A percentile compares a stretch with the other conserved stretches of the same genome.
These are phyloP conservation scores for Dictyostelium intermedium DNA, from an alignment of 78 protist species.

Conservation along the genomic window DNA sequence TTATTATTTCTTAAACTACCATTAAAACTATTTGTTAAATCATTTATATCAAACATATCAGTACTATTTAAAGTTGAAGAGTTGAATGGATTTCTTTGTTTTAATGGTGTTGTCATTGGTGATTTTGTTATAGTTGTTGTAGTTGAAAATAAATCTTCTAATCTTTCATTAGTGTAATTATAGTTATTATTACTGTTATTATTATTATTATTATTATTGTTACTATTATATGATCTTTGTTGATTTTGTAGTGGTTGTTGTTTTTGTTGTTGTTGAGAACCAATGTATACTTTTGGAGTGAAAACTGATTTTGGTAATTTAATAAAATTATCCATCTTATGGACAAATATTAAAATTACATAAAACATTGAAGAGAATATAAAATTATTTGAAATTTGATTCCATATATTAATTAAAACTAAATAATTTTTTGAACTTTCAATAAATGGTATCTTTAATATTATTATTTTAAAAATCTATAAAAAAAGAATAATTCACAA, in stretches of 20 bases:
- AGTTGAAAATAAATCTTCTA: background rate
- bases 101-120: background rate
- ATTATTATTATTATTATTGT: background rate
- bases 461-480: background rate
- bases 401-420: background rate
- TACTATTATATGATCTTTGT: background rate
- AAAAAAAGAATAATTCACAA: background rate
- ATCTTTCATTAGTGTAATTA: background rate
- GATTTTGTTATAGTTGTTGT: background rate
- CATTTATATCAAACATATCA: background rate
- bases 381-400: background rate
- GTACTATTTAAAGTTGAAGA: background rate
- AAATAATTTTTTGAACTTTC: background rate
- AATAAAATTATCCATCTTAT: background rate
- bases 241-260: background rate
- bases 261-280: background rate
- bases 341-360: background rate
- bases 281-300: background rate
- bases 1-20: background rate
- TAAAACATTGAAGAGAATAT: conserved; percentile 14
- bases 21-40: background rate
- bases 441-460: background rate
- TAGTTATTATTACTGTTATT: background rate
- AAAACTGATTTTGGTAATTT: conserved; percentile 16
- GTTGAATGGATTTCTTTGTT: conserved; percentile 8